These are phyloP conservation scores for Populus deltoides DNA, from an alignment of 345 rosid genomes.

Conservation along the genomic window DNA sequence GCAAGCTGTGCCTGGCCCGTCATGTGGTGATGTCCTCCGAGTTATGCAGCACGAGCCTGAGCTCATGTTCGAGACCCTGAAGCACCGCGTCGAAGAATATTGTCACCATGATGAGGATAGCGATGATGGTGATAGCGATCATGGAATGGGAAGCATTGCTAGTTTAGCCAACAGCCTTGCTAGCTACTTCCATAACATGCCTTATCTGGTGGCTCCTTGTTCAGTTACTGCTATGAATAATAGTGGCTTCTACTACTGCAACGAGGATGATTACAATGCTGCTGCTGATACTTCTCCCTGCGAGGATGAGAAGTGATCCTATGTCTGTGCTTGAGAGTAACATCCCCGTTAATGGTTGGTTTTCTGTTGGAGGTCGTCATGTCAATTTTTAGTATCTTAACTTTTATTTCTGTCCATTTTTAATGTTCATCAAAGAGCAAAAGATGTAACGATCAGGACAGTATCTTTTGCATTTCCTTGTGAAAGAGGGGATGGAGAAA, in stretches of 20 bases:
- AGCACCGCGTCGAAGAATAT: conserved; percentile 76
- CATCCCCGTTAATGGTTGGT: neutral
- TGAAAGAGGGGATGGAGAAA: conserved; percentile 23
- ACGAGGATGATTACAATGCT: conserved; percentile 40
- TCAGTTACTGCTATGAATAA: conserved; percentile 58
- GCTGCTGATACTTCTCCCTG: conserved; percentile 33
- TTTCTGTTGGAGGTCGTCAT: conserved; percentile 28
- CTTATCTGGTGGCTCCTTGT: conserved; percentile 70
- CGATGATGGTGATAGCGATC: conserved; percentile 28
- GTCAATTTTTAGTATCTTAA: neutral
- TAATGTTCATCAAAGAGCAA: conserved; percentile 4
- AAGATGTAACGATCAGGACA: conserved; percentile 11
- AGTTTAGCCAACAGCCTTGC: conserved; percentile 60
- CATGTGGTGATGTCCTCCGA: conserved; percentile 86
- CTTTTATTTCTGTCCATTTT: neutral
- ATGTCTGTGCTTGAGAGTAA: conserved; percentile 54
- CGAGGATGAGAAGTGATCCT: conserved; percentile 74
- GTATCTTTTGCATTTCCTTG: conserved; percentile 30
- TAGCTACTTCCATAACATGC: conserved; percentile 76
- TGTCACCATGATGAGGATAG: conserved; percentile 28
- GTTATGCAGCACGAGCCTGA: conserved; percentile 95
- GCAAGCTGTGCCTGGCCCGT: conserved; percentile 75
- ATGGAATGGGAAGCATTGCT: conserved; percentile 28
- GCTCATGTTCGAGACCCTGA: conserved; percentile 88
- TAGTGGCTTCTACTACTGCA: conserved; percentile 60